Percentiles rank a stretch among this genome's conserved stretches.
Evolutionary conservation across 2,329 filamentous ascomycete genomes (phyloP).

Genomic region (Colletotrichum agaves): DNA sequence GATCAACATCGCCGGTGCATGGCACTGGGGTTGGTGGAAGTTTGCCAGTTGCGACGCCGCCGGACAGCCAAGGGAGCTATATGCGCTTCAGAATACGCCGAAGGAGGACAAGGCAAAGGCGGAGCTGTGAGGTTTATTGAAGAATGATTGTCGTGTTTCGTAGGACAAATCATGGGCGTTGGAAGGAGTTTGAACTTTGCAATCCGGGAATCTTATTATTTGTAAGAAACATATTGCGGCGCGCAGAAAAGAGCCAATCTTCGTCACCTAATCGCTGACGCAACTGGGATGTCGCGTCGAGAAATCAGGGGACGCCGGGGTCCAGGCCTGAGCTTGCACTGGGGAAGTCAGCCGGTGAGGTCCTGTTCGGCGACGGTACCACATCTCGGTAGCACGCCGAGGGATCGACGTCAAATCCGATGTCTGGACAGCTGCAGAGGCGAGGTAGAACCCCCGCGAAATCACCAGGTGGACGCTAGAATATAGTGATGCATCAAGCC

Average conservation of each 20-base stretch:
- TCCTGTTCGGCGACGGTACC: slow-evolving; percentile 5
- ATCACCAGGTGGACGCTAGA: slow-evolving; percentile 15
- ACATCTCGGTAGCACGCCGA: slow-evolving; percentile 19
- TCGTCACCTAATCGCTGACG: neutral
- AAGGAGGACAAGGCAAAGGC: slow-evolving; percentile 23
- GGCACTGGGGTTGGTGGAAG: slow-evolving; percentile 69
- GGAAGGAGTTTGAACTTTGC: slow-evolving; percentile 8
- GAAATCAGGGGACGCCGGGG: slow-evolving; percentile 7
- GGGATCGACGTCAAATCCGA: neutral
- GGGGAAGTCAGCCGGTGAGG: neutral
- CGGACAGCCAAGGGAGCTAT: slow-evolving; percentile 64
- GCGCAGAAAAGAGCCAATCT: slow-evolving; percentile 14
- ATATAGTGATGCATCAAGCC: slow-evolving; percentile 4
- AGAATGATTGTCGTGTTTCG: neutral
- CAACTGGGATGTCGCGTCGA: neutral
- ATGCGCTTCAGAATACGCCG: slow-evolving; percentile 52
- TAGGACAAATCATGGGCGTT: slow-evolving; percentile 9
- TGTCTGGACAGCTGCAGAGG: neutral
- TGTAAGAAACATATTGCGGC: slow-evolving; percentile 26
- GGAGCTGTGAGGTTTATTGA: slow-evolving; percentile 5
- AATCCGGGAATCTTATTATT: neutral
- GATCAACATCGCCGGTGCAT: slow-evolving; percentile 67
- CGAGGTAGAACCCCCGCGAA: neutral
- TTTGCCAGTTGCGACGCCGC: slow-evolving; percentile 70
- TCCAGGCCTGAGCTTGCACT: neutral